Evolutionary conservation across 495 filamentous ascomycete genomes (phyloP), one percentile per base, ranked within the genome.

Genomic region (Staphylotrichum longicolle): DNA sequence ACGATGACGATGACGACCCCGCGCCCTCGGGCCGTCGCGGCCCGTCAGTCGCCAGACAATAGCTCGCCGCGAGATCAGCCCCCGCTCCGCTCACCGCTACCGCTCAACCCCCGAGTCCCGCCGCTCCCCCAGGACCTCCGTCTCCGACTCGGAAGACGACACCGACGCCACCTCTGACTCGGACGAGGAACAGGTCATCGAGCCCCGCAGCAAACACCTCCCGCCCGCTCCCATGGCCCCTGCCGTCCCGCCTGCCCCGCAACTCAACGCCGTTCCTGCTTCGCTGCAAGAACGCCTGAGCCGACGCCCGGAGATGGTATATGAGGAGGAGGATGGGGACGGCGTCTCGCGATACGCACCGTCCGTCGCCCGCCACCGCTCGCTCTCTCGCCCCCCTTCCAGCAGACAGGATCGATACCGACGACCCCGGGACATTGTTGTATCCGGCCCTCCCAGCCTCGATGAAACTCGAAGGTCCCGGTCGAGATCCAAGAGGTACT

Each of bases 81-180:
- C 77, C n/a, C 73, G 68, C 11, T 77, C 77, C 10, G 74, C 69
- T 20, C 73, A 70, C 48, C 63, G 63, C 30, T 73, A 77, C 53
- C 72, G 74, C 11, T 78, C 74, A 10, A 74, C 71, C 46, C 75
- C 71, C 33, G 75, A 69, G 14, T 80, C 74, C 48, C 73, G 66
- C 48, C 70, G 68, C 48, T 75, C 73, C 3, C 70, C 71, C 37
- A 71, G 65, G 57, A 73, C 72, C 51, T 77, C 77, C 3, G 68
- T 70, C n/a, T 70, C 67, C 53, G 74, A 76, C 41, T 71, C 75
- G 7, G 76, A 78, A 37, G 58, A 68, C 61, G 76, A 78, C 35
- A 72, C 70, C 32, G 72, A 72, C 15, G 70, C 70, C 15, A 72
- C 77, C 30, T 58, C 63, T 27, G 74, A 71, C 49, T 75, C 72